Evolutionary conservation across 768 basidiomycete species (phyloP).

Genomic region (Auricularia cornea): DNA sequence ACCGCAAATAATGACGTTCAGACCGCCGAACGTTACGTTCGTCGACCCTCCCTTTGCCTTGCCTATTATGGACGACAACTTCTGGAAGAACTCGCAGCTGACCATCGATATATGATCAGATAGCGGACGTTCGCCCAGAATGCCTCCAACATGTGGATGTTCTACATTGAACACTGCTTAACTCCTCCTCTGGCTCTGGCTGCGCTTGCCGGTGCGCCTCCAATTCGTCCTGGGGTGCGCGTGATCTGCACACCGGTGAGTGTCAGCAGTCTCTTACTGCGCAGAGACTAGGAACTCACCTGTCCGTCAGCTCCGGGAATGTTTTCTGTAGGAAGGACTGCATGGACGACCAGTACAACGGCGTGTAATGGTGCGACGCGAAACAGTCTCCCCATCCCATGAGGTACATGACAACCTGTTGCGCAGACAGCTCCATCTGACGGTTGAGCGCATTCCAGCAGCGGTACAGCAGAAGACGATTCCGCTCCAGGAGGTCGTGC

Average conservation of each 20-base stretch:
- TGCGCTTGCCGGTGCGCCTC: too few species aligned
- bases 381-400: slow-evolving; percentile 37
- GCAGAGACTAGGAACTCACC: not conserved
- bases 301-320: slow-evolving; percentile 15
- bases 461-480: slow-evolving; percentile 24
- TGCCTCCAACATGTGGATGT: not conserved
- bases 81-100: not conserved
- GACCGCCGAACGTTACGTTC: slow-evolving; percentile 17
- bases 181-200: too few species aligned
- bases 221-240: too few species aligned
- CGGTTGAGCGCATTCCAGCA: slow-evolving; percentile 25
- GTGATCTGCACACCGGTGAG: too few species aligned
- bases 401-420: slow-evolving; percentile 24
- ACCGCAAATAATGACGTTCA: slow-evolving; percentile 33
- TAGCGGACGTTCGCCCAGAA: not conserved
- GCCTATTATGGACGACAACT: not conserved
- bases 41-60: not conserved
- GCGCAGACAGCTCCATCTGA: slow-evolving; percentile 31
- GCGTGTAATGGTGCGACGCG: slow-evolving; percentile 27
- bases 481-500: slow-evolving; percentile 15
- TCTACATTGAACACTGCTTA: too few species aligned
- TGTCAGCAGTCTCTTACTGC: not conserved
- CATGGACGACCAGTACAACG: slow-evolving; percentile 28
- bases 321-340: slow-evolving; percentile 10
- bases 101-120: not conserved